A percentile compares a stretch with the other conserved stretches of the same genome.
Evolutionary conservation across 1,139 yeast species (phyloP).

Genomic region (Scheffersomyces segobiensis): DNA sequence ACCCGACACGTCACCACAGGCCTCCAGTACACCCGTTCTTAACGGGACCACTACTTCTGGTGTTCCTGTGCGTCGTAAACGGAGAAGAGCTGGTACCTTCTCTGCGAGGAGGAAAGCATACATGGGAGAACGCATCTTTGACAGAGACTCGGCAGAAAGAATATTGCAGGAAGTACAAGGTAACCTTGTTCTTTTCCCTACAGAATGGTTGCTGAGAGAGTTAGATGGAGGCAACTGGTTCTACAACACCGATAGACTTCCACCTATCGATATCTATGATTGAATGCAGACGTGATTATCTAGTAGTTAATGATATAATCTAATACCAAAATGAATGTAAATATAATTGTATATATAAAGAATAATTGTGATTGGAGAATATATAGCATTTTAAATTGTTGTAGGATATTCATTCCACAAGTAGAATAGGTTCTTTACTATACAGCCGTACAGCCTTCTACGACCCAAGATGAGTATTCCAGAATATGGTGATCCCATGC

Average conservation of each 20-base stretch:
- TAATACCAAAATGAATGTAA: no score
- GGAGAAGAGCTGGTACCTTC: conserved; percentile 36
- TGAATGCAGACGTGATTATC: conserved; percentile 21
- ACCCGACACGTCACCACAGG: conserved; percentile 1
- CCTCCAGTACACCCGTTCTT: not conserved
- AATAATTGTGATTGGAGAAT: not conserved
- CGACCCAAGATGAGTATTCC: not conserved
- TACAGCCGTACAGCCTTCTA: not conserved
- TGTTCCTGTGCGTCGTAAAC: conserved; percentile 9
- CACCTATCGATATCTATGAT: conserved; percentile 94
- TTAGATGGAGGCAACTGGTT: conserved; percentile 93
- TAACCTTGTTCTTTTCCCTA: conserved; percentile 84
- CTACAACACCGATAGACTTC: conserved; percentile 87
- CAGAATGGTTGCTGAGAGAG: conserved; percentile 87
- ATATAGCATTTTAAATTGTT: no score
- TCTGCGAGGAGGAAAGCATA: conserved; percentile 43
- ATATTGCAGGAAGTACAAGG: conserved; percentile 80
- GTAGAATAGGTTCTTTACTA: not conserved
- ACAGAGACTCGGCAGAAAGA: conserved; percentile 74
- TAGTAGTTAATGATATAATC: no score
- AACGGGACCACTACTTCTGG: conserved; percentile 2
- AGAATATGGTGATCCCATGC: not conserved
- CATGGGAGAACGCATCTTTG: conserved; percentile 60
- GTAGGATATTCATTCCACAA: no score
- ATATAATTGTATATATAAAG: not conserved